Base-by-base conservation (phyloP, 371 early-diverging fungal genomes). In the Lichtheimia ornata region DNA sequence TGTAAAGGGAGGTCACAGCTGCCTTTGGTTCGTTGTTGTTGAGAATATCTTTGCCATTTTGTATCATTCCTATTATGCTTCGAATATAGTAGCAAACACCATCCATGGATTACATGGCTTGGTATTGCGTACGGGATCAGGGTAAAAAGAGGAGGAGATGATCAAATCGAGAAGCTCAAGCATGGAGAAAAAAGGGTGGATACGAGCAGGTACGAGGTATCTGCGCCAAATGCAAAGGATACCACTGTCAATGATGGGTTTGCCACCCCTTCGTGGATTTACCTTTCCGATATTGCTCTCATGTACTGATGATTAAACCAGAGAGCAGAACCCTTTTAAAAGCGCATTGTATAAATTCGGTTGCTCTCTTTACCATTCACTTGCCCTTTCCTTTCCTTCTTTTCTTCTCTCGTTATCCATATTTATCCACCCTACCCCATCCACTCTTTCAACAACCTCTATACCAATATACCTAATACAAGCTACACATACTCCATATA, bases 371-470 rank as follows among this genome's bases (percentile, higher is more conserved):
- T 56, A 20, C 18, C 35, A 35, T 35, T 35, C 11, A 35, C 9
- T 30, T 42, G 27, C 57, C 44, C 51, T 63, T 63, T 57, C 57
- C 63, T 63, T 57, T 63, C 52, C 43, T 63, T 60, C 28, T 60
- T 43, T 53, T 22, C 50, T 45, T 30, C 35, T 40, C 35, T 51
- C 42, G 28, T 14, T 15, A 11, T 13, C 7, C 27, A n/a, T 15
- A 13, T 20, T 35, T 35, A 35, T 35, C 11, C 35, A 30, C 11
- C 2, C 24, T 18, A 50, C 60, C 60, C 60, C 53, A 28, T 52
- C 45, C 60, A 42, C 60, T 59, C 60, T 59, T 59, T 52, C 41
- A 59, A 12, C 41, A 59, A 12, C 17, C n/a, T 50, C 17, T 51
- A 18, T 41, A 30, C 18, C 18, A 56, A 42, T 17, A 59, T 11